Conservation (phyloP, 495 filamentous ascomycete species). For the Aspergillus avenaceus region DNA sequence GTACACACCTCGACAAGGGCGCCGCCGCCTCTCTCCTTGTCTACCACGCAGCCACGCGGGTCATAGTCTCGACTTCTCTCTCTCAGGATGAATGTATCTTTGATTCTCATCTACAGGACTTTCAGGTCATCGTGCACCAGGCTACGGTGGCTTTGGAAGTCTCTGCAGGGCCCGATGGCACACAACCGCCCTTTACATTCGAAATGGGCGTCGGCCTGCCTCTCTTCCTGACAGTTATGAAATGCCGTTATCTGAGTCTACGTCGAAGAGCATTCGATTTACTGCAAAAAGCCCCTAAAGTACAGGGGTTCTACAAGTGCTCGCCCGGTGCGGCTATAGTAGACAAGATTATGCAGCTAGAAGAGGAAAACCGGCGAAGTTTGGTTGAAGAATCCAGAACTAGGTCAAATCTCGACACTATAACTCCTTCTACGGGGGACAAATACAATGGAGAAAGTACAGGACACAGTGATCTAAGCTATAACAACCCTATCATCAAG, state of each 20-base stretch:
- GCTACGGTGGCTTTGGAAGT: slow-evolving; percentile 12
- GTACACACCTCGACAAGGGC: not conserved
- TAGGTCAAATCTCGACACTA: no score
- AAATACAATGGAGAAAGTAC: no score
- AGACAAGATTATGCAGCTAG: not conserved
- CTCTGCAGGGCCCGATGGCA: slow-evolving; percentile 15
- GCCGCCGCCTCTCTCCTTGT: not conserved
- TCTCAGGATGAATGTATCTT: not conserved
- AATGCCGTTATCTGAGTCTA: slow-evolving; percentile 24
- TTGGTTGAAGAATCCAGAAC: not conserved
- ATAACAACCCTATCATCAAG: no score
- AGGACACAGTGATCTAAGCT: no score
- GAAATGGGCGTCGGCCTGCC: slow-evolving; percentile 24
- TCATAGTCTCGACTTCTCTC: not conserved
- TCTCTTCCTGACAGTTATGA: slow-evolving; percentile 21
- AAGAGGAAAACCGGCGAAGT: not conserved
- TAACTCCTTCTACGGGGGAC: no score
- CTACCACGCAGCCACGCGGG: not conserved
- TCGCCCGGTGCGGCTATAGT: not conserved
- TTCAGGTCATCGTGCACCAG: slow-evolving; percentile 26
- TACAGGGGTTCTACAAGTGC: slow-evolving; percentile 25
- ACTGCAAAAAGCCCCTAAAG: slow-evolving; percentile 15
- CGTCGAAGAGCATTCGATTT: slow-evolving; percentile 23
- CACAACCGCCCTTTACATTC: slow-evolving; percentile 28
- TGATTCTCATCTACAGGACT: slow-evolving; percentile 1